phyloP scores from a whole-genome alignment of 2,329 filamentous ascomycete genomes.

The Fusarium subglutinans region DNA sequence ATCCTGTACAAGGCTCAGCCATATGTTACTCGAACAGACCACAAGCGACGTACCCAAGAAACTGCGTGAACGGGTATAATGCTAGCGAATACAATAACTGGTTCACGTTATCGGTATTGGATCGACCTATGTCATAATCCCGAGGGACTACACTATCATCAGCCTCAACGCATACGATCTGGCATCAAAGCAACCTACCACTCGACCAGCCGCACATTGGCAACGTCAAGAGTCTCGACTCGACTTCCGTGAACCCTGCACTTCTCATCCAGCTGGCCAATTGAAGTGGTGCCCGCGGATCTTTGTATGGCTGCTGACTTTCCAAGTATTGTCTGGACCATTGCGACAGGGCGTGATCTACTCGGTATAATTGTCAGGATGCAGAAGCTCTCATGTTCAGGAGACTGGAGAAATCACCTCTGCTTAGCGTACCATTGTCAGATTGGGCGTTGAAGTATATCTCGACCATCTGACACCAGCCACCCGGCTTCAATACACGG shows the following conservation, averaged over 20 bases:
- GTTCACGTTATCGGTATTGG: conserved; percentile 64
- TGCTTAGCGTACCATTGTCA: conserved; percentile 79
- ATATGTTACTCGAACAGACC: neutral
- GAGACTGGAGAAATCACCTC: conserved; percentile 54
- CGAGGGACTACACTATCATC: conserved; percentile 53
- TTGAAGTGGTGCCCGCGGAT: conserved; percentile 70
- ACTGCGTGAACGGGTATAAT: conserved; percentile 64
- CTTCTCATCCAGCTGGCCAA: conserved; percentile 66
- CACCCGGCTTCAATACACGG: conserved; percentile 75
- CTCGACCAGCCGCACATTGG: conserved; percentile 76
- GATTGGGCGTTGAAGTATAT: conserved; percentile 88
- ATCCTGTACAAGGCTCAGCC: conserved; percentile 54
- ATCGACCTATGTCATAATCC: conserved; percentile 61
- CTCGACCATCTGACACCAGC: conserved; percentile 91
- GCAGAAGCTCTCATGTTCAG: neutral
- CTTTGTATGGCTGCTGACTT: conserved; percentile 70
- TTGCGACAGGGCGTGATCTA: conserved; percentile 70
- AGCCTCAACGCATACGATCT: neutral
- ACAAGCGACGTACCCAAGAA: conserved; percentile 53
- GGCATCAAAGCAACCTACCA: conserved; percentile 55
- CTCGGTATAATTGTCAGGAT: neutral
- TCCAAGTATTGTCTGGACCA: conserved; percentile 75
- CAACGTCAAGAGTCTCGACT: conserved; percentile 70
- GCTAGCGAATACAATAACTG: conserved; percentile 64
- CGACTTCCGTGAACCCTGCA: conserved; percentile 75